Conservation (phyloP, 768 basidiomycete genomes). For the Mycena polygramma region DNA sequence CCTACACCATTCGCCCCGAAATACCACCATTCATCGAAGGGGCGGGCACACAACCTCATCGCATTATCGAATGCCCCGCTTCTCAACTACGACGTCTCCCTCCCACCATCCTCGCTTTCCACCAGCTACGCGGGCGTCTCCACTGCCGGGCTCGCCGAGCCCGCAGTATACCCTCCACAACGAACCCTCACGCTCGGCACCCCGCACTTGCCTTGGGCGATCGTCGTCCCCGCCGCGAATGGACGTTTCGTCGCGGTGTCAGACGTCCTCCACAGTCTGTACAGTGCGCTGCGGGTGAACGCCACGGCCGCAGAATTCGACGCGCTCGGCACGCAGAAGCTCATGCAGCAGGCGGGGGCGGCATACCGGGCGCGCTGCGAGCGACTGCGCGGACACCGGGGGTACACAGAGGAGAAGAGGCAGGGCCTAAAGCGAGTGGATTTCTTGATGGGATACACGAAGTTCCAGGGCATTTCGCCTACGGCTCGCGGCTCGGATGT, state of each 20-base stretch:
- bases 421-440: conserved; percentile 19
- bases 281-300: conserved; percentile 15
- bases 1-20: conserved; percentile 11
- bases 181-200: conserved; percentile 17
- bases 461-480: conserved; percentile 19
- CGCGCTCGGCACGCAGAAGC: conserved; percentile 19
- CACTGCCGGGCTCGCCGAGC: conserved; percentile 2
- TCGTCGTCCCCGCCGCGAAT: conserved; percentile 15
- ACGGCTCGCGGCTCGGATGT: not conserved
- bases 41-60: conserved; percentile 20
- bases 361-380: conserved; percentile 19
- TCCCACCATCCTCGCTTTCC: conserved; percentile 13
- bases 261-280: conserved; percentile 10
- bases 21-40: not conserved
- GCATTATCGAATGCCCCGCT: conserved; percentile 2
- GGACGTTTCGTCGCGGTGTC: conserved; percentile 15
- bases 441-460: conserved; percentile 26
- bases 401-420: conserved; percentile 18
- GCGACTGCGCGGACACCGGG: conserved; percentile 7
- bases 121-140: conserved; percentile 9
- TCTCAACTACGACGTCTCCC: conserved; percentile 18
- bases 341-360: conserved; percentile 4
- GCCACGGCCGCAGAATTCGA: conserved; percentile 12
- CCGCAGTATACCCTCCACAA: conserved; percentile 23
- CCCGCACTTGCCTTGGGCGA: conserved; percentile 21